Base-by-base conservation (phyloP, 345 rosid genomes). In the Anacardium occidentale region DNA sequence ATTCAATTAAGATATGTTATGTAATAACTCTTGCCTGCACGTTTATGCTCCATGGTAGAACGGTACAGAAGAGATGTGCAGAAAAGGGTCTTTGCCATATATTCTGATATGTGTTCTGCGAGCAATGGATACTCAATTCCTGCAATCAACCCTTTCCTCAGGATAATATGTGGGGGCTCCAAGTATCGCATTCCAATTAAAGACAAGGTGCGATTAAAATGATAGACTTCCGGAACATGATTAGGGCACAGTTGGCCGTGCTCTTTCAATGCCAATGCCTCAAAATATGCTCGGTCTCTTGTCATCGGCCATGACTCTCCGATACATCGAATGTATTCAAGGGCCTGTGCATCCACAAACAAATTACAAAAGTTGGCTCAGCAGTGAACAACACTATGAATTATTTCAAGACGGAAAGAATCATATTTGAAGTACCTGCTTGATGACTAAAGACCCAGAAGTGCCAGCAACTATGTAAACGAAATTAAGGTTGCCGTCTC, bases 221-320 rank as follows among this genome's bases (percentile, higher is more conserved):
- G 97, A 78, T 94, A 92, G 62, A 94, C 92, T 78, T 90, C 85
- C 7, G 98, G 98, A 70, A 92, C 98, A 83, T 92, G 94, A 45
- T 84, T 85, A 0, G 94, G 90, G 70, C 92, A 84, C 71, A 89
- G 77, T 42, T 32, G 53, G n/a, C 94, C 90, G 20, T 94, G 93
- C 79, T 86, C 85, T 81, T 76, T 84, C 76, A 90, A 77, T n/a
- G 91, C 85, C 25, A 76, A 3, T 25, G 86, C 84, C 81, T 94
- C 98, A 69, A 90, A 94, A 69, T 94, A 90, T 32, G 97, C 91
- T 69, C 98, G 79, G 75, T 94, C 96, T 82, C 88, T 94, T 0
- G 94, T 90, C 97, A 94, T 87, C 13, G 98, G 96, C 98, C 97
- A 94, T 0, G 97, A 85, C 63, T 91, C 97, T 54, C 97, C 98